Evolutionary conservation across 2,329 filamentous ascomycete genomes (phyloP).

Genomic region (Hysterium pulicare): DNA sequence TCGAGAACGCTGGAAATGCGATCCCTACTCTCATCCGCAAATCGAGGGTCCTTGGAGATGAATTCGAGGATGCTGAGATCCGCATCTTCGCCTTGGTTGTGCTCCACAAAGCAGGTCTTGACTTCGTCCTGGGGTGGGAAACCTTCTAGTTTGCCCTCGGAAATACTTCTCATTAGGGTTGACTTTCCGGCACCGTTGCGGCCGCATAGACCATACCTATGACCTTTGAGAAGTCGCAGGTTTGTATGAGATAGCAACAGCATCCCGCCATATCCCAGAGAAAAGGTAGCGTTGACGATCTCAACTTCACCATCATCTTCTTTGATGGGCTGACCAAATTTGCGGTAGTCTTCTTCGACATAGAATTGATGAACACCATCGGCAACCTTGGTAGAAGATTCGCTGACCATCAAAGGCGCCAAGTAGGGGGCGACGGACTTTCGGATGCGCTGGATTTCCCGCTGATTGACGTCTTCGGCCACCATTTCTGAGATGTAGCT

Average conservation of each 20-base stretch:
- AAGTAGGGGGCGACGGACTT: constrained; percentile 72
- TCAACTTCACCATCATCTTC: constrained; percentile 90
- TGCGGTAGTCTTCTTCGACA: constrained; percentile 79
- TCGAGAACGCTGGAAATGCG: constrained; percentile 79
- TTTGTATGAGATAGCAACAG: constrained; percentile 94
- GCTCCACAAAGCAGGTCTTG: constrained; percentile 96
- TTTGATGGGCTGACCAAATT: constrained; percentile 77
- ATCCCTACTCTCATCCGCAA: constrained; percentile 72
- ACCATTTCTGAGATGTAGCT: constrained; percentile 80
- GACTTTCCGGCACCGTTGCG: constrained; percentile 98
- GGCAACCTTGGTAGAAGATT: constrained; percentile 63
- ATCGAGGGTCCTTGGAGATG: constrained; percentile 81
- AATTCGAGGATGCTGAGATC: constrained; percentile 95
- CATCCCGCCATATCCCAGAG: constrained; percentile 96
- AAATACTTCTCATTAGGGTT: constrained; percentile 97
- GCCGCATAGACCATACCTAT: constrained; percentile 94
- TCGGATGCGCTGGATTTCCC: constrained; percentile 70
- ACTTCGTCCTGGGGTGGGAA: constrained; percentile 91
- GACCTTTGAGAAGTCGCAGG: constrained; percentile 87
- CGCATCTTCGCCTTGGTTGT: constrained; percentile 97
- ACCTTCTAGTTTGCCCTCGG: constrained; percentile 91
- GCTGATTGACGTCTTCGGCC: constrained; percentile 80
- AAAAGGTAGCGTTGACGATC: constrained; percentile 98
- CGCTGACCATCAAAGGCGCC: constrained; percentile 61
- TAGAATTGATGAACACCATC: constrained; percentile 74